phyloP scores from a whole-genome alignment of 345 rosid genomes.

The Brassica cretica region DNA sequence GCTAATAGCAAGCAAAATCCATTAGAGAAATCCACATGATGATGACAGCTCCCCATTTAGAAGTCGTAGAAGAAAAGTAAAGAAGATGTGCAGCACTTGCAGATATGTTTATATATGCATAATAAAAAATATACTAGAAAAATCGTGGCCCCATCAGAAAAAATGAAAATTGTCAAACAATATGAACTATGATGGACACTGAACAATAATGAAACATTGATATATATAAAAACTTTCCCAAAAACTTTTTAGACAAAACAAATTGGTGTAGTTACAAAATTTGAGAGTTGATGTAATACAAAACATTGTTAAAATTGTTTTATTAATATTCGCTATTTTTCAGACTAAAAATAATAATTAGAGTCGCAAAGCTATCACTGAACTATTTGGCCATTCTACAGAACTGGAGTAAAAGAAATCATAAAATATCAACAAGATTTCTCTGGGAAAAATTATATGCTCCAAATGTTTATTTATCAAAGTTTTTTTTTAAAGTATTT shows the following conservation, averaged over 20 bases:
- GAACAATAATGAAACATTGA: background rate
- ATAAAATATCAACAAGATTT: background rate
- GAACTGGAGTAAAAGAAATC: background rate
- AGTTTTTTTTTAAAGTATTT: background rate
- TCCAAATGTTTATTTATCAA: conserved; percentile 6
- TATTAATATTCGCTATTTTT: background rate
- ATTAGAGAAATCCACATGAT: conserved; percentile 33
- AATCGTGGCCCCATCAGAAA: conserved; percentile 28
- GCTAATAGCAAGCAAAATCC: conserved; percentile 31
- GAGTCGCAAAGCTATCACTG: background rate
- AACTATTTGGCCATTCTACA: background rate
- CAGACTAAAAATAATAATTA: background rate
- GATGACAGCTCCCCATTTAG: conserved; percentile 42
- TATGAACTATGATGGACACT: background rate
- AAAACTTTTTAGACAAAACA: background rate
- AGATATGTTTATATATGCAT: conserved; percentile 22
- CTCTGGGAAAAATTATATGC: background rate
- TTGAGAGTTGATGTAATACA: background rate
- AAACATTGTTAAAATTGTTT: background rate
- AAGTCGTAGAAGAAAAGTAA: conserved; percentile 83
- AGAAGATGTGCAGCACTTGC: conserved; percentile 56
- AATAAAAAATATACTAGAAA: background rate
- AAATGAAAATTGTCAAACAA: background rate
- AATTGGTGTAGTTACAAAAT: background rate
- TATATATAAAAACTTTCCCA: background rate